Evolutionary conservation across 148 eudicot genomes (phyloP), one percentile per base, ranked within the genome.

Genomic region (Bassia scoparia): DNA sequence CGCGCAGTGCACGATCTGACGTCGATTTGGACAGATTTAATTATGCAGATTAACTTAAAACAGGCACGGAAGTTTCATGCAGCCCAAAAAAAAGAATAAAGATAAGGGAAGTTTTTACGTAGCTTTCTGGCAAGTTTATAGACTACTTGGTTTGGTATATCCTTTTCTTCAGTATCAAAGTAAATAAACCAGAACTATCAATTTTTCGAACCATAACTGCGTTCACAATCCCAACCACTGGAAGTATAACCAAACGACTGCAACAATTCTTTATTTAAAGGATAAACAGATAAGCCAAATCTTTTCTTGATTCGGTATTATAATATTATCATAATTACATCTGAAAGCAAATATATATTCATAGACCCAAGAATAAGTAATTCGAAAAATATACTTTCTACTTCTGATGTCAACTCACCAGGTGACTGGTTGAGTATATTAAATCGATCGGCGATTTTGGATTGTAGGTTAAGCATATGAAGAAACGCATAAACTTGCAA

Each of bases 91-190:
- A 3, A 48, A 0, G 14, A 49, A 0, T 41, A 1, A 18, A 49
- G 21, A 49, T 4, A 18, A 21, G 53, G 21, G 17, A 4, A 59
- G 18, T 65, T 37, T 73, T 68, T 38, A 70, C 78, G 62, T 74
- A n/a, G 56, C 75, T 74, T 79, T 61, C 55, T 44, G 71, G 70
- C 67, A 79, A 74, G 78, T 69, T 74, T 52, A 27, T 68, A 21
- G 9, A 37, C n/a, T 46, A 46, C 18, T 16, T 41, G 29, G 27
- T 79, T 61, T 61, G 68, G 17, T 46, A 24, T 49, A 37, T 27
- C 41, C 41, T 46, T 50, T 55, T 53, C 24, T 65, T 30, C 26
- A 43, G 37, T 43, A 68, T 43, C 64, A 59, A n/a, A 71, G 59
- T 43, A 66, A 66, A 64, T n/a, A n/a, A 67, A 56, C 53, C 72